Evolutionary conservation across 169 alveolate genomes (phyloP).

Genomic region (Plasmodium reichenowi): DNA sequence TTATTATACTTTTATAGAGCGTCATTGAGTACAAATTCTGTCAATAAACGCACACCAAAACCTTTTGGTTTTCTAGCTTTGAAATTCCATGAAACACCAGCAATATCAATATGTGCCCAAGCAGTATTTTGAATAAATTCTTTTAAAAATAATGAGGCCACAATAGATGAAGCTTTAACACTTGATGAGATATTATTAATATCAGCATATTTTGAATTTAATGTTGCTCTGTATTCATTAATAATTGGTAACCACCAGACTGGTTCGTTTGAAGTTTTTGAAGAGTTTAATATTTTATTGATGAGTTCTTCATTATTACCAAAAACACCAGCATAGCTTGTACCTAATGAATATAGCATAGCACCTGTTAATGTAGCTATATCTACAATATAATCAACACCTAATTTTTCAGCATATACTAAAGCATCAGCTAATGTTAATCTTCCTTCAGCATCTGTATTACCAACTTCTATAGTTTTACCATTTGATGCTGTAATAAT

Average conservation of each 20-base stretch:
- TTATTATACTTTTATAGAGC: background rate
- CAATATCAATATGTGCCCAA: conserved; percentile 97
- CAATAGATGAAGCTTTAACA: conserved; percentile 88
- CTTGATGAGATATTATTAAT: conserved; percentile 85
- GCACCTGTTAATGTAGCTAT: conserved; percentile 98
- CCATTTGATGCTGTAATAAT: conserved; percentile 95
- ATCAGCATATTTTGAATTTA: conserved; percentile 92
- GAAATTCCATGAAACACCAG: conserved; percentile 93
- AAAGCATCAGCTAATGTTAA: conserved; percentile 97
- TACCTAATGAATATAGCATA: conserved; percentile 90
- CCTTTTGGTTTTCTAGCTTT: conserved; percentile 86
- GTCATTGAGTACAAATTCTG: conserved; percentile 66
- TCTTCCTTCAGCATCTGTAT: conserved; percentile 99
- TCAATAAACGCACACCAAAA: conserved; percentile 87
- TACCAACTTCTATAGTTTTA: conserved; percentile 94
- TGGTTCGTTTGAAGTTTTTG: conserved; percentile 85
- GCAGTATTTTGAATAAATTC: conserved; percentile 91
- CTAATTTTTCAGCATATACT: conserved; percentile 91
- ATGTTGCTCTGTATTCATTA: conserved; percentile 85
- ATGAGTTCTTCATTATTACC: conserved; percentile 81
- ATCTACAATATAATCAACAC: conserved; percentile 92
- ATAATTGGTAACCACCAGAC: conserved; percentile 93
- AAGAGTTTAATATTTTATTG: conserved; percentile 75
- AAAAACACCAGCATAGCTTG: conserved; percentile 84
- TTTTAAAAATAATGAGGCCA: conserved; percentile 95